A percentile compares a stretch with the other conserved stretches of the same genome.
These are phyloP conservation scores for Fusarium subglutinans DNA, from an alignment of 2,329 filamentous ascomycete species.

Conservation along the genomic window DNA sequence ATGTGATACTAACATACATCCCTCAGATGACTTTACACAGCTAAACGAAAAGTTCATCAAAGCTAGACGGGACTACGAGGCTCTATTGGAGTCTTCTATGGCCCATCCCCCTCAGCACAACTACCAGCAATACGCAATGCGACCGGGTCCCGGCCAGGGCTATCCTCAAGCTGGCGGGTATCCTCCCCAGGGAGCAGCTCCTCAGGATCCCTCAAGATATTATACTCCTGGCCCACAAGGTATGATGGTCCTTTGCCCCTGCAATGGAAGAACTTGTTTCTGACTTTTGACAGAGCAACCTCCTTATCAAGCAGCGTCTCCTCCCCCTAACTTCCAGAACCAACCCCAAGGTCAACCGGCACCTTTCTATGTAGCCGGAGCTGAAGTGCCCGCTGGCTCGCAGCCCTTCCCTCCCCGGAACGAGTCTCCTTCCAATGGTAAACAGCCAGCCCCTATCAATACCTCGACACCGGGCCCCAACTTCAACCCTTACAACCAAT, in stretches of 20 bases:
- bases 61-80: conserved; percentile 94
- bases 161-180: conserved; percentile 54
- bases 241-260: conserved; percentile 15
- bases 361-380: conserved; percentile 73
- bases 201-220: conserved; percentile 72
- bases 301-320: conserved; percentile 59
- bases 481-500: conserved; percentile 56
- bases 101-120: conserved; percentile 84
- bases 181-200: conserved; percentile 54
- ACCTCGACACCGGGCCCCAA: conserved; percentile 61
- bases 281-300: conserved; percentile 51
- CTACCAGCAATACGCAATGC: conserved; percentile 75
- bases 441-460: conserved; percentile 60
- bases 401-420: conserved; percentile 64
- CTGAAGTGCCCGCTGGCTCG: conserved; percentile 58
- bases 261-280: neutral
- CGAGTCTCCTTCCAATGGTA: conserved; percentile 58
- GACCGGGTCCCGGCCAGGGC: conserved; percentile 60
- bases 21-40: conserved; percentile 86
- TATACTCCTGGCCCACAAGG: conserved; percentile 68
- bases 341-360: conserved; percentile 60
- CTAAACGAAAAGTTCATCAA: conserved; percentile 99
- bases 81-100: conserved; percentile 96
- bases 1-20: neutral
- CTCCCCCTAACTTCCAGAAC: conserved; percentile 65